These are phyloP conservation scores for Peniophora sp. DNA, from an alignment of 1,284 basidiomycete species.

Conservation along the genomic window DNA sequence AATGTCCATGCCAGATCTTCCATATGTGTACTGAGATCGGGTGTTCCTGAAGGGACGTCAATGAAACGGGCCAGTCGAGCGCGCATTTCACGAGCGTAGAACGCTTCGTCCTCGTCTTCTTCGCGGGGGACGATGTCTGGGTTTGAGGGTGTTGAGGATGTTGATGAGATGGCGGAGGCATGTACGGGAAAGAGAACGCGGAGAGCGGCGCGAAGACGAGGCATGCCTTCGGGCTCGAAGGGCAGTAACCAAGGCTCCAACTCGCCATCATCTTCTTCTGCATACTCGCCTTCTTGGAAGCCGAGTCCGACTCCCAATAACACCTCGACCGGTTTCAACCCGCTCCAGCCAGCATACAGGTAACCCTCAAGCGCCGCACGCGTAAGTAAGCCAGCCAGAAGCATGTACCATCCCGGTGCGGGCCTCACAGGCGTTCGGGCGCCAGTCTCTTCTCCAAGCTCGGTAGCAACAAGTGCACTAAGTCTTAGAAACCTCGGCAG, in stretches of 20 bases:
- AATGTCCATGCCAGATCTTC: conserved; percentile 73
- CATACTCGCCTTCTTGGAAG: not conserved
- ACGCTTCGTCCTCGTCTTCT: conserved; percentile 40
- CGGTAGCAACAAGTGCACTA: conserved; percentile 66
- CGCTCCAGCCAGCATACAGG: conserved; percentile 72
- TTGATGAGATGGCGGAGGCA: conserved; percentile 18
- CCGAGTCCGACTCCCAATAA: conserved; percentile 69
- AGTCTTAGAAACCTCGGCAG: conserved; percentile 67
- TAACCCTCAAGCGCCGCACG: conserved; percentile 78
- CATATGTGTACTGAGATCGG: conserved; percentile 71
- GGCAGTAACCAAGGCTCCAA: conserved; percentile 35
- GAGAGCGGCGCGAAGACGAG: conserved; percentile 55
- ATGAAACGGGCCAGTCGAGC: conserved; percentile 67
- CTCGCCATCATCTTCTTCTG: conserved; percentile 12
- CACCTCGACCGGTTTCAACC: conserved; percentile 55
- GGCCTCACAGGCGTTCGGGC: conserved; percentile 39
- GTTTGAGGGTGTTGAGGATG: conserved; percentile 16
- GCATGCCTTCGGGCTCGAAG: conserved; percentile 73
- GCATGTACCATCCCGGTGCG: conserved; percentile 72
- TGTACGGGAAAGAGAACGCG: conserved; percentile 62
- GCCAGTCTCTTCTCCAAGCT: conserved; percentile 55
- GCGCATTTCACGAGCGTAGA: conserved; percentile 61
- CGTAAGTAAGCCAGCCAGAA: conserved; percentile 67
- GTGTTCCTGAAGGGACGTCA: conserved; percentile 58
- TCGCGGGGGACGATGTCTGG: conserved; percentile 6